Evolutionary conservation across 1,284 basidiomycete species (phyloP).

Genomic region (Cutaneotrichosporon spelunceum): DNA sequence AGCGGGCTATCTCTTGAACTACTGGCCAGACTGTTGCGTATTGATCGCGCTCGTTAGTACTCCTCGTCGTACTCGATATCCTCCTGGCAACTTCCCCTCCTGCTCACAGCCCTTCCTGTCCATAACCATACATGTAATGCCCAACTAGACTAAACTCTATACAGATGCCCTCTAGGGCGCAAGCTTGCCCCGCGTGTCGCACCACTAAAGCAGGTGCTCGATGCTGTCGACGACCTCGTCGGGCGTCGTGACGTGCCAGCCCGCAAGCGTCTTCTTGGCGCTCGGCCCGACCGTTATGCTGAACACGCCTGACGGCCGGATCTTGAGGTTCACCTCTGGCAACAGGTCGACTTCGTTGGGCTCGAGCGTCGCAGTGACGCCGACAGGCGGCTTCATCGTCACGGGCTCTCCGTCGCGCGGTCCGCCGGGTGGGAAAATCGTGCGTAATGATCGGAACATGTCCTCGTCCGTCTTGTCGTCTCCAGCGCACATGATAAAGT

Average conservation of each 20-base stretch:
- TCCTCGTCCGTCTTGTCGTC: constrained; percentile 99
- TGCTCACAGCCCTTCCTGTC: neutral
- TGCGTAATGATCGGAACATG: constrained; percentile 83
- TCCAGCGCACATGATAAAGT: constrained; percentile 95
- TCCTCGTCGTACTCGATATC: too few relatives aligned
- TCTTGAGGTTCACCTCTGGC: constrained; percentile 61
- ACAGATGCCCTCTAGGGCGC: too few relatives aligned
- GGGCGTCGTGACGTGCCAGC: constrained; percentile 74
- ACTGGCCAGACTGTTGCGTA: too few relatives aligned
- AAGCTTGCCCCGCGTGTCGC: too few relatives aligned
- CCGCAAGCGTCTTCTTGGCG: constrained; percentile 79
- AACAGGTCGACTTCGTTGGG: constrained; percentile 50
- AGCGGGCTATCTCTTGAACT: too few relatives aligned
- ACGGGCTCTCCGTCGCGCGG: constrained; percentile 54
- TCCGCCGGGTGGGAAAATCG: constrained; percentile 52
- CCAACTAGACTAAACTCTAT: neutral
- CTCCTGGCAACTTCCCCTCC: too few relatives aligned
- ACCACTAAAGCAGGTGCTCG: constrained; percentile 39
- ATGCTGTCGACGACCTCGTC: constrained; percentile 50
- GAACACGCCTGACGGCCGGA: constrained; percentile 71
- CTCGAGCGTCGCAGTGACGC: constrained; percentile 58
- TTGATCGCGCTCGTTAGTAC: too few relatives aligned
- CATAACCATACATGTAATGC: constrained; percentile 1
- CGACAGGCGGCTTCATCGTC: constrained; percentile 69
- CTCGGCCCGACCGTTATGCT: constrained; percentile 81